These are phyloP conservation scores for Strobilomyces confusus DNA, from an alignment of 768 basidiomycete genomes.

Conservation along the genomic window DNA sequence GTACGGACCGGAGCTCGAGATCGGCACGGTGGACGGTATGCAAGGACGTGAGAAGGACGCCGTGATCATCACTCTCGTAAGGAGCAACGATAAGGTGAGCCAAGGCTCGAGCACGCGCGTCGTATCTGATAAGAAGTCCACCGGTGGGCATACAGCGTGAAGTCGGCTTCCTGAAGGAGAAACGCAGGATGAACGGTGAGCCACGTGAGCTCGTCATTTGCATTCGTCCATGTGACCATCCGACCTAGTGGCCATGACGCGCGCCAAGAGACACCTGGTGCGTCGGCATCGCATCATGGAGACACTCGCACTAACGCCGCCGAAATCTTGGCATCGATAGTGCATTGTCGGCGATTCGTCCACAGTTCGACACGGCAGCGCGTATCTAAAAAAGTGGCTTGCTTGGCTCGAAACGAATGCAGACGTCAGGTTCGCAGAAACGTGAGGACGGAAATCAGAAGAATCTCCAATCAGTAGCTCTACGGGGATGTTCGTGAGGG, in stretches of 20 bases:
- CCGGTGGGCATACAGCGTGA: constrained; percentile 53
- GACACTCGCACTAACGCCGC: neutral
- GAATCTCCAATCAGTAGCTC: neutral
- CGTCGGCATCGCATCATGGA: constrained; percentile 24
- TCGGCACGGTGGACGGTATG: constrained; percentile 95
- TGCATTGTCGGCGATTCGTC: constrained; percentile 93
- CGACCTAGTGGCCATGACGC: constrained; percentile 78
- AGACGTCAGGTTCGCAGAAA: constrained; percentile 82
- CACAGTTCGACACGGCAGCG: constrained; percentile 80
- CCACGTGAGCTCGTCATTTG: neutral
- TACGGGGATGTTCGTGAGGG: constrained; percentile 1
- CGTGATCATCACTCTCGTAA: constrained; percentile 85
- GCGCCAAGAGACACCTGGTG: constrained; percentile 85
- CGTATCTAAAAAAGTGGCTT: constrained; percentile 87
- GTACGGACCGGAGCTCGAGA: constrained; percentile 72
- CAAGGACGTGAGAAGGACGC: constrained; percentile 97
- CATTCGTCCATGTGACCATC: neutral
- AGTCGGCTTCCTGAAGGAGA: constrained; percentile 93
- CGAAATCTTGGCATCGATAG: constrained; percentile 34
- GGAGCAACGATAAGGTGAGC: constrained; percentile 78
- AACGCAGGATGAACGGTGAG: constrained; percentile 83
- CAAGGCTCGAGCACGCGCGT: constrained; percentile 5
- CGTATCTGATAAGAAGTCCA: neutral
- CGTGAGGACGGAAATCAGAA: constrained; percentile 15
- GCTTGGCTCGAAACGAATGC: constrained; percentile 86